Conservation (phyloP, 805 yeast genomes). For the Tetrapisispora pingtungensis region DNA sequence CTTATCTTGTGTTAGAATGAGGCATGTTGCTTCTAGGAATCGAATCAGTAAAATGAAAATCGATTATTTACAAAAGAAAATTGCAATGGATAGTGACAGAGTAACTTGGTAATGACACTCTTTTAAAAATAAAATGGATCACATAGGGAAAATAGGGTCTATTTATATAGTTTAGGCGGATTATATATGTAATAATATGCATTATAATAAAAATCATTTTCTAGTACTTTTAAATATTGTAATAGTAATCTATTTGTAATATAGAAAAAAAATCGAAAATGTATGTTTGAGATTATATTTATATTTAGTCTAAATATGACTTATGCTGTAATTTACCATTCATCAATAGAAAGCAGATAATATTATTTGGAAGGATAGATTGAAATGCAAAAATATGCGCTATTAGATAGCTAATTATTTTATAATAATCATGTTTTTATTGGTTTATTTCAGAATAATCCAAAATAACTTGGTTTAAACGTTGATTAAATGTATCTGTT, state of each 20-base stretch:
- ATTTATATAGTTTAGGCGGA: neutral
- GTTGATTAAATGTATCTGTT: constrained; percentile 31
- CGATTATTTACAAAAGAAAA: constrained; percentile 20
- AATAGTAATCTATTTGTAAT: no score
- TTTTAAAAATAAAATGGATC: no score
- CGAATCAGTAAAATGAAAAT: constrained; percentile 22
- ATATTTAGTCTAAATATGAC: no score
- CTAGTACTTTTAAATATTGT: no score
- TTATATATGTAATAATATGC: constrained; percentile 2
- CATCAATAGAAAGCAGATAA: no score
- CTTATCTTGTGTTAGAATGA: constrained; percentile 24
- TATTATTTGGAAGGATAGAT: no score
- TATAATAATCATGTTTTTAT: neutral
- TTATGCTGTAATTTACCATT: no score
- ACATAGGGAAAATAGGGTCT: no score
- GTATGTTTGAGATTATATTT: no score
- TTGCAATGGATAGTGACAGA: constrained; percentile 17
- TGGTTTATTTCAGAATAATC: constrained; percentile 1
- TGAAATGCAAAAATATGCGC: neutral
- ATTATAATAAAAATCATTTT: neutral
- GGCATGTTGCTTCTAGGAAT: constrained; percentile 14
- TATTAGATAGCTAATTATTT: no score
- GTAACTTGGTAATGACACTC: constrained; percentile 15
- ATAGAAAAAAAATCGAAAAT: no score
- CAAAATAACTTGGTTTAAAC: constrained; percentile 17